Evolutionary conservation across 768 basidiomycete genomes (phyloP), one percentile per base, ranked within the genome.

Genomic region (Pisolithus marmoratus): DNA sequence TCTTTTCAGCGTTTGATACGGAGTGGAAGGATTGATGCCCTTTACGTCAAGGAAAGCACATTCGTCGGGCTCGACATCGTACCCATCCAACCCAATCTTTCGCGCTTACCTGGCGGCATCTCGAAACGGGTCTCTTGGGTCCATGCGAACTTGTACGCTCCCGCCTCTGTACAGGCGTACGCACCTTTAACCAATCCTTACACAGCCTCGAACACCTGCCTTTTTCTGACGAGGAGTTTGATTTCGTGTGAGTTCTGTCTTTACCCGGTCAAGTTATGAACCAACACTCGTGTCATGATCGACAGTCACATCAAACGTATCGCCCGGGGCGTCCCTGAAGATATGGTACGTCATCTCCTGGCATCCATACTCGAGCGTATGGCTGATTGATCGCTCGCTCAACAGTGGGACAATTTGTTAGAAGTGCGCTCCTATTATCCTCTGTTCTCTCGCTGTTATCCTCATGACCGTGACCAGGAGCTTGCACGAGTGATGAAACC

Each of bases 31-130:
- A 24, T 20, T 27, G n/a, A 45, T 12, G 15, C 9, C 15, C 2
- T 22, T 26, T 12, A 15, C 42, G 19, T 43, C 19, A 60, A 84
- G 81, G 67, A 79, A 5, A 74, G 77, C 50, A 74, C 80, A 38
- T 86, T 87, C 61, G 80, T 85, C 22, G 85, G 85, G 29, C 64
- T 88, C 49, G 87, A 90, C 58, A 68, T 89, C 36, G 85, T 87
- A 0, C 83, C 85, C 12, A 69, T 87, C 2, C 84, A 88, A 51
- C 85, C 87, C 3, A 77, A 88, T 62, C 73, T 87, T n/a, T 65
- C 73, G 8, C 78, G 74, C 55, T 67, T 83, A 79, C 78, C n/a
- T 73, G 76, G 73, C 9, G 79, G 84, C 55, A 67, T 87, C 8
- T 75, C 79, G 2, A 71, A 76, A 14, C 72, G 86, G 54, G 76